Evolutionary conservation across 1,139 yeast species (phyloP).

Genomic region (Candida tropicalis): DNA sequence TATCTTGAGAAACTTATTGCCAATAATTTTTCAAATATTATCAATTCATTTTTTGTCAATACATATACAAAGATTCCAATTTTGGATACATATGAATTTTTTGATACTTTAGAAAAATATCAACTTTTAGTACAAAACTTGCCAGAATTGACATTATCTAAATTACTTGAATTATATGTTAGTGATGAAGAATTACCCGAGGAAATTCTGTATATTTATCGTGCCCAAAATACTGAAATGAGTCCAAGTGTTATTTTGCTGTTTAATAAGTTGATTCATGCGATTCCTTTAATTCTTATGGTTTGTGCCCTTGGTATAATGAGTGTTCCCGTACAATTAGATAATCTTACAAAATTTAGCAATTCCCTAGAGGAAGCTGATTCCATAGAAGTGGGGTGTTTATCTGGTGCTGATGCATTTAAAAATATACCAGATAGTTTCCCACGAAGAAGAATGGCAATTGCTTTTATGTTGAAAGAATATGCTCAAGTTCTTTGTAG

Average conservation of each 20-base stretch:
- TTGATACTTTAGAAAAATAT: conserved; percentile 35
- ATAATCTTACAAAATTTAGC: conserved; percentile 33
- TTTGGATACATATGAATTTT: conserved; percentile 31
- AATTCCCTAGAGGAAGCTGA: conserved; percentile 34
- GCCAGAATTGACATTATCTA: conserved; percentile 25
- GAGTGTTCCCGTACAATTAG: conserved; percentile 36
- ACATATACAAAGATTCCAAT: conserved; percentile 41
- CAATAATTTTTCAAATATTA: conserved; percentile 22
- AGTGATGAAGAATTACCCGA: conserved; percentile 11
- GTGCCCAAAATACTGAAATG: conserved; percentile 22
- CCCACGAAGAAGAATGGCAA: conserved; percentile 24
- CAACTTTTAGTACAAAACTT: conserved; percentile 24
- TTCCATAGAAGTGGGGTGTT: conserved; percentile 22
- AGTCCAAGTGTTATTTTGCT: conserved; percentile 23
- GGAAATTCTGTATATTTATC: conserved; percentile 19
- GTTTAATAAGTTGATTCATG: conserved; percentile 25
- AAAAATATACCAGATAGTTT: conserved; percentile 18
- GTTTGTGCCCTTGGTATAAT: conserved; percentile 39
- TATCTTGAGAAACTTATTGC: conserved; percentile 25
- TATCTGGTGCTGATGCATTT: conserved; percentile 15
- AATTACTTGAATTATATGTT: conserved; percentile 24
- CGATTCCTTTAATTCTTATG: conserved; percentile 31
- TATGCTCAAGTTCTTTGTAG: conserved; percentile 26
- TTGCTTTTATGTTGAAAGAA: conserved; percentile 28
- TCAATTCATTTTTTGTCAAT: conserved; percentile 38